Evolutionary conservation across 805 yeast species (phyloP), one percentile per base, ranked within the genome.

Genomic region (Pichia californica): DNA sequence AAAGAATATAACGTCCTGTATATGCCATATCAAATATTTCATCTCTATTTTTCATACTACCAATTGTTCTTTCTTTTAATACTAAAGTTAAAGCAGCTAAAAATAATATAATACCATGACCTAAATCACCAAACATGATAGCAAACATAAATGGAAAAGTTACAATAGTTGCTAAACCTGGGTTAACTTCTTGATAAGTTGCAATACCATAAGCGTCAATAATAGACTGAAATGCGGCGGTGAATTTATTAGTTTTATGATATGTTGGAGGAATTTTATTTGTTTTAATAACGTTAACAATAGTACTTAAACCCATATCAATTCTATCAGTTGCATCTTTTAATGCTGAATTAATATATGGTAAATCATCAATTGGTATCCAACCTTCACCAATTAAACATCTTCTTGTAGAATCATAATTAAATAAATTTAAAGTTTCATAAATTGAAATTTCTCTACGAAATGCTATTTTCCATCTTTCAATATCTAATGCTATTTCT

Each of bases 61-160:
- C 81, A 41, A 93, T 75, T 50, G 74, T 71, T 49, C 71, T 74
- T 64, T 93, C 99, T 59, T 83, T 81, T 39, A 79, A 51, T 10
- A 93, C 88, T 50, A 93, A 68, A 26, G 67, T 64, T 41, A 78
- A 65, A 1, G 94, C 95, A 15, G 88, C 86, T 44, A 83, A 63
- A 43, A 83, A 74, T 63, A 93, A 69, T 38, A 93, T 76, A 47
- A 88, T 75, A 6, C 99, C 99, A 68, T 93, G 99, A 14, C 99
- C 99, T 46, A 89, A 62, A 69, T 93, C 99, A 71, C 99, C 99
- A 71, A 93, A 93, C 99, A 93, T 93, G 56, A 93, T 83, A 25
- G 99, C 97, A 68, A 93, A 93, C 95, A 93, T 85, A 63, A 93
- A 93, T 20, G 99, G 99, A 70, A 93, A 93, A 0, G 99, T 93